Evolutionary conservation across 2,329 filamentous ascomycete genomes (phyloP).

Genomic region (Pseudogymnoascus sp.): DNA sequence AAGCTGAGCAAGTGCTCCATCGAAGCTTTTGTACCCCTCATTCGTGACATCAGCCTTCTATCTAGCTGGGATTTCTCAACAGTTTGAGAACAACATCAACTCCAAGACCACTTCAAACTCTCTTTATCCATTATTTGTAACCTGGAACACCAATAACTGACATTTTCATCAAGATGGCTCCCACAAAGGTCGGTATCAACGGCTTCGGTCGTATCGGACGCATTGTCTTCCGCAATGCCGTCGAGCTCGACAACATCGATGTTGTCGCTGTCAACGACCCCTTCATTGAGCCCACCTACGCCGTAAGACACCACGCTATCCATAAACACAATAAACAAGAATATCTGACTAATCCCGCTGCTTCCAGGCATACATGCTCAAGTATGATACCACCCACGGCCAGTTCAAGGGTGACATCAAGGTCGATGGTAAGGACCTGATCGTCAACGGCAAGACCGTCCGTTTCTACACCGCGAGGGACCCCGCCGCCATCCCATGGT

Average conservation of each 20-base stretch:
- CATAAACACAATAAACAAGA: neutral
- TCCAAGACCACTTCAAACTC: neutral
- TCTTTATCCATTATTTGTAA: neutral
- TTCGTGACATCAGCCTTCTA: constrained; percentile 7
- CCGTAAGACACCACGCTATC: constrained; percentile 54
- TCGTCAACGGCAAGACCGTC: constrained; percentile 91
- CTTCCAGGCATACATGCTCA: constrained; percentile 92
- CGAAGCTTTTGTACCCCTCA: constrained; percentile 7
- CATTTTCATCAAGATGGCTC: constrained; percentile 39
- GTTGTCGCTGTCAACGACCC: constrained; percentile 98
- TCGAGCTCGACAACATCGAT: constrained; percentile 83
- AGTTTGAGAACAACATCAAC: neutral
- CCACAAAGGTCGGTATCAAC: constrained; percentile 89
- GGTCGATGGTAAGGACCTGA: constrained; percentile 61
- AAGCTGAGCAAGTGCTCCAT: neutral
- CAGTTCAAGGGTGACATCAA: constrained; percentile 88
- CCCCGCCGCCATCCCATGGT: constrained; percentile 86
- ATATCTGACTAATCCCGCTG: constrained; percentile 16
- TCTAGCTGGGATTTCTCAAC: constrained; percentile 1
- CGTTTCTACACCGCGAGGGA: constrained; percentile 92
- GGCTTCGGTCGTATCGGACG: constrained; percentile 99
- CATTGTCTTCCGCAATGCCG: constrained; percentile 97
- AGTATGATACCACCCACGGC: constrained; percentile 97
- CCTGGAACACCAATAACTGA: neutral
- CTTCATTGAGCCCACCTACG: constrained; percentile 97